Percentiles rank a stretch among this genome's conserved stretches.
Conservation (phyloP, 2,329 filamentous ascomycete species). For the Cordyceps militaris region DNA sequence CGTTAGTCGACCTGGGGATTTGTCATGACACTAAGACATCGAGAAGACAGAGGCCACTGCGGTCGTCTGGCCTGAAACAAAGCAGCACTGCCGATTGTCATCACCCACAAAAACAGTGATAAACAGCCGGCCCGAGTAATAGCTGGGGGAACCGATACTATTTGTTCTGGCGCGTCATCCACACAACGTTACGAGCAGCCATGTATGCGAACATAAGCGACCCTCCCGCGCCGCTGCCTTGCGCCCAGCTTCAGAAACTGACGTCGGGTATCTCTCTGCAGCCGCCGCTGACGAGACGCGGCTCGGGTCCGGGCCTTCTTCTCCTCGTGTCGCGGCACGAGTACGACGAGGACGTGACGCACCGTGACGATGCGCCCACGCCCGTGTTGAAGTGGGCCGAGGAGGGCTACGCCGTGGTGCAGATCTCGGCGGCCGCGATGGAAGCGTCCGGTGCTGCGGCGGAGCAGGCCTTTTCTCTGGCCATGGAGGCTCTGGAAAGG, state of each 20-base stretch:
- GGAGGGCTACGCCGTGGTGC: conserved; percentile 28
- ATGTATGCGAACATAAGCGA: background rate
- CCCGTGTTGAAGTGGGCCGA: conserved; percentile 31
- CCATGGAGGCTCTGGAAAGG: background rate
- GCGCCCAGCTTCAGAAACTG: background rate
- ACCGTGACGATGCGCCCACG: conserved; percentile 9
- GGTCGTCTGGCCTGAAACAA: background rate
- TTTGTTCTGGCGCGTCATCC: background rate
- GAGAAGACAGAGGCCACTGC: too few species aligned
- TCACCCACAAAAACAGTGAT: background rate
- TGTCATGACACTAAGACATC: background rate
- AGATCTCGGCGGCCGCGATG: background rate
- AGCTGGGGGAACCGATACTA: background rate
- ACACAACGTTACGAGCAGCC: too few species aligned
- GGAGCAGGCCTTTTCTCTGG: background rate
- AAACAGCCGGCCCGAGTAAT: background rate
- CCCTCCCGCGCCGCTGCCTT: background rate
- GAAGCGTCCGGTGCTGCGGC: background rate
- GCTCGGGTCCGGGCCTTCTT: conserved; percentile 27
- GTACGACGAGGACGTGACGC: background rate
- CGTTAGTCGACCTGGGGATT: too few species aligned
- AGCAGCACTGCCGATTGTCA: background rate
- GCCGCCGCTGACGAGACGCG: conserved; percentile 24
- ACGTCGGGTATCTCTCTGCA: conserved; percentile 14
- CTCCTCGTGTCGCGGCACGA: conserved; percentile 16